These are phyloP conservation scores for Rhodamnia rubescens DNA, from an alignment of 345 rosid genomes.

Conservation along the genomic window DNA sequence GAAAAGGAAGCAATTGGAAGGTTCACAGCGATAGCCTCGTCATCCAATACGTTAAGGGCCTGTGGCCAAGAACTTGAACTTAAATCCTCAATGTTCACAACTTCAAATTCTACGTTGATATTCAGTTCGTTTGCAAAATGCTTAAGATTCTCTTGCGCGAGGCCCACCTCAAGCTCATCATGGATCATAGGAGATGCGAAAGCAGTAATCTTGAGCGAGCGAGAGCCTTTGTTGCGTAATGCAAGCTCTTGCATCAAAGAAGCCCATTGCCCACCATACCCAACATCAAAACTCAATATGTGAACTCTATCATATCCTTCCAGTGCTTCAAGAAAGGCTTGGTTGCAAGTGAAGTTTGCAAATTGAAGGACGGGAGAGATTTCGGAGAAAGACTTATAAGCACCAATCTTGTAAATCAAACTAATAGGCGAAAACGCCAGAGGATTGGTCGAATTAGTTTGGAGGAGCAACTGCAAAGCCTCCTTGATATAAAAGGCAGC, in stretches of 20 bases:
- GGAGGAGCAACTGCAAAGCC: slow-evolving; percentile 56
- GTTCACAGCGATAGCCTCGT: slow-evolving; percentile 63
- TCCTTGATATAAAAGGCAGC: slow-evolving; percentile 74
- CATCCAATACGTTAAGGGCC: slow-evolving; percentile 13
- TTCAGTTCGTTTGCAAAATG: slow-evolving; percentile 62
- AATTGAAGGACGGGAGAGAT: slow-evolving; percentile 78
- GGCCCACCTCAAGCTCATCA: slow-evolving; percentile 52
- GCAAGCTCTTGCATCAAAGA: slow-evolving; percentile 91
- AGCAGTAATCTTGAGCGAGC: slow-evolving; percentile 59
- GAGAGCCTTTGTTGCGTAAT: slow-evolving; percentile 33
- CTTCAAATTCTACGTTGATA: slow-evolving; percentile 56
- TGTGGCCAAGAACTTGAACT: slow-evolving; percentile 35
- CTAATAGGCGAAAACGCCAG: slow-evolving; percentile 25
- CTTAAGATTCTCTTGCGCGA: slow-evolving; percentile 63
- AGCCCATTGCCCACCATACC: slow-evolving; percentile 91
- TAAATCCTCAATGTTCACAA: slow-evolving; percentile 46
- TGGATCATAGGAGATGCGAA: slow-evolving; percentile 47
- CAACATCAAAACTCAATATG: slow-evolving; percentile 79
- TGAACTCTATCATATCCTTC: slow-evolving; percentile 54
- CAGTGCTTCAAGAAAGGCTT: slow-evolving; percentile 62
- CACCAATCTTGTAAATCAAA: slow-evolving; percentile 65
- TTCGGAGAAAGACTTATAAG: slow-evolving; percentile 81
- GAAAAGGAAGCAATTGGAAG: slow-evolving; percentile 55
- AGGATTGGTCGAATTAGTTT: slow-evolving; percentile 3
- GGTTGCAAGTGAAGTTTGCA: slow-evolving; percentile 80